phyloP scores from a whole-genome alignment of 176 grass and related monocot genomes.

The Juncus effusus region DNA sequence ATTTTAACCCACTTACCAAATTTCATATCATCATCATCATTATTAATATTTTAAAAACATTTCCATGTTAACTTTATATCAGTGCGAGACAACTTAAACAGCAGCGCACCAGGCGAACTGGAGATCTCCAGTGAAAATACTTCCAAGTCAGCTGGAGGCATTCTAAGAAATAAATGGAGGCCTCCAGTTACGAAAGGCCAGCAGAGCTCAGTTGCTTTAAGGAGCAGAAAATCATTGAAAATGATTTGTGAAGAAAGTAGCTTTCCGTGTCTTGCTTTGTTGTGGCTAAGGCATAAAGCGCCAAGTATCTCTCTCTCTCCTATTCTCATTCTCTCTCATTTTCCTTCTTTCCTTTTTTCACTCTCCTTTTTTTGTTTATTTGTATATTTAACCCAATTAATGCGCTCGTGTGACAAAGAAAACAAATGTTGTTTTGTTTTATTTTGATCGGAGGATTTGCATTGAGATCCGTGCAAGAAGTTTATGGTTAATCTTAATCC shows the following conservation, averaged over 20 bases:
- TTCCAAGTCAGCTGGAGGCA: conserved; percentile 25
- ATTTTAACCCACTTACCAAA: conserved; percentile 12
- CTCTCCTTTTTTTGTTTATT: conserved; percentile 54
- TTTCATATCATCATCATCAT: conserved; percentile 3
- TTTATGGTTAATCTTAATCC: neutral
- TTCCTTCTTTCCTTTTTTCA: conserved; percentile 11
- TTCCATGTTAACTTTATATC: conserved; percentile 20
- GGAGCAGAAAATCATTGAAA: conserved; percentile 51
- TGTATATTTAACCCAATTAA: conserved; percentile 46
- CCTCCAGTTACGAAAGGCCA: conserved; percentile 37
- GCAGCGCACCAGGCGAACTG: conserved; percentile 33
- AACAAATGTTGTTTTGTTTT: conserved; percentile 7
- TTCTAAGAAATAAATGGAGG: conserved; percentile 47
- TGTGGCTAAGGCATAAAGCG: conserved; percentile 42
- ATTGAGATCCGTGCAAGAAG: conserved; percentile 12
- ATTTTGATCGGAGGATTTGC: conserved; percentile 13
- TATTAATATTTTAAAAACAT: no score
- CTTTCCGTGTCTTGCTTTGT: conserved; percentile 51
- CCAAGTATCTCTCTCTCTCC: conserved; percentile 34
- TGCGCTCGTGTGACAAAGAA: conserved; percentile 32
- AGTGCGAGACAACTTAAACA: conserved; percentile 60
- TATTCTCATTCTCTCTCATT: conserved; percentile 54
- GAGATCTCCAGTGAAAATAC: conserved; percentile 30
- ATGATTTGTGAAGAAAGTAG: conserved; percentile 32
- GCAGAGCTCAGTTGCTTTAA: conserved; percentile 26